phyloP scores from a whole-genome alignment of 1,284 basidiomycete species.

The Ganoderma boninense region DNA sequence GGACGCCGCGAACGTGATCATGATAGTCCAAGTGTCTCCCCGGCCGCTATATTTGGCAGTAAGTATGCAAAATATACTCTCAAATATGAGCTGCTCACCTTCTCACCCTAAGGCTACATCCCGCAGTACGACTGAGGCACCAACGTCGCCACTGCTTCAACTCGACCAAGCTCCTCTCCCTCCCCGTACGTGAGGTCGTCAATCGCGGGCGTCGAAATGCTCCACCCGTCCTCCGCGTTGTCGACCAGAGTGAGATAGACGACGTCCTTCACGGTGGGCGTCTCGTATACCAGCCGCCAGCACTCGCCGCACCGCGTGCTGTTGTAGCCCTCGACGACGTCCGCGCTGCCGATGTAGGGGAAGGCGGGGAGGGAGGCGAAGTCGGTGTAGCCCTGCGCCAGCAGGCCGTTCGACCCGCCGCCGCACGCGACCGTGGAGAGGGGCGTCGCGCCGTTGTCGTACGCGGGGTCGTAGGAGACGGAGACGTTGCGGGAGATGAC shows the following conservation, averaged over 20 bases:
- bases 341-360: constrained; percentile 56
- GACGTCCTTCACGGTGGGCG: constrained; percentile 33
- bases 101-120: neutral
- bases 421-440: constrained; percentile 55
- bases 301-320: constrained; percentile 53
- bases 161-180: constrained; percentile 29
- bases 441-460: constrained; percentile 46
- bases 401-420: constrained; percentile 50
- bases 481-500: constrained; percentile 33
- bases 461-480: constrained; percentile 50
- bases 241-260: constrained; percentile 53
- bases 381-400: constrained; percentile 49
- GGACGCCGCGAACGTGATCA: no score
- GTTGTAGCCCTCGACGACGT: constrained; percentile 49
- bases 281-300: constrained; percentile 50
- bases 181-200: constrained; percentile 36
- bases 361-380: constrained; percentile 55
- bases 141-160: constrained; percentile 29
- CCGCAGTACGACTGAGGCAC: constrained; percentile 9
- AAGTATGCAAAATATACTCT: neutral
- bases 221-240: constrained; percentile 47
- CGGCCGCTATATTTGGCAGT: no score
- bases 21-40: no score
- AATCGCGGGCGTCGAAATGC: constrained; percentile 44
- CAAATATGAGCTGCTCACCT: neutral